Evolutionary conservation across 306 rosid species (phyloP).

Genomic region (Ammopiptanthus mongolicus): DNA sequence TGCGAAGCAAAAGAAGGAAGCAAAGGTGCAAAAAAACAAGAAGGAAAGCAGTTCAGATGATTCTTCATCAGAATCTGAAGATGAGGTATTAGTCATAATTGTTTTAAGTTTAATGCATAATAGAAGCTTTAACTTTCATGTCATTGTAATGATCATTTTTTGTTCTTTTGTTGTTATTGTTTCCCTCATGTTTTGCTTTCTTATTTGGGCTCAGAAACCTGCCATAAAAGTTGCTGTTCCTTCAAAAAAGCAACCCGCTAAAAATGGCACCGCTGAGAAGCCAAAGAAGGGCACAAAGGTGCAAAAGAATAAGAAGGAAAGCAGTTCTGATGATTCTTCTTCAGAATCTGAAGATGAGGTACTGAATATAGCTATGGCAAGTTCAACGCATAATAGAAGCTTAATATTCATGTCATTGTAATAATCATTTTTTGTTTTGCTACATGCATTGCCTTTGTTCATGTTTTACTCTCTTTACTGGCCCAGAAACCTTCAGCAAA

Average conservation of each 20-base stretch:
- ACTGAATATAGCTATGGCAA: background rate
- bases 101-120: background rate
- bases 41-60: constrained; percentile 62
- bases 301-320: constrained; percentile 41
- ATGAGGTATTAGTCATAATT: constrained; percentile 31
- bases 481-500: constrained; percentile 45
- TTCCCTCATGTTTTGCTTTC: too few relatives aligned
- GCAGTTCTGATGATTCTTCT: constrained; percentile 35
- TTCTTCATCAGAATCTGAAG: constrained; percentile 54
- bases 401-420: background rate
- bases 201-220: constrained; percentile 25
- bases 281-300: constrained; percentile 28
- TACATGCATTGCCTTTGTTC: background rate
- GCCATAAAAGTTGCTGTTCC: constrained; percentile 25
- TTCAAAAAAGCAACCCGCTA: constrained; percentile 26
- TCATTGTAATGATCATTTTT: background rate
- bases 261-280: constrained; percentile 47
- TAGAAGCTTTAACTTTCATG: background rate
- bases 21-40: constrained; percentile 40
- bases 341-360: constrained; percentile 36
- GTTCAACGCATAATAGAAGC: background rate
- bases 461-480: background rate
- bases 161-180: background rate
- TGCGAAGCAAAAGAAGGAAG: constrained; percentile 49
- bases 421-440: background rate